Percentiles rank a stretch among this genome's conserved stretches.
Conservation (phyloP, 805 yeast genomes). For the Cyberlindnera japonica region DNA sequence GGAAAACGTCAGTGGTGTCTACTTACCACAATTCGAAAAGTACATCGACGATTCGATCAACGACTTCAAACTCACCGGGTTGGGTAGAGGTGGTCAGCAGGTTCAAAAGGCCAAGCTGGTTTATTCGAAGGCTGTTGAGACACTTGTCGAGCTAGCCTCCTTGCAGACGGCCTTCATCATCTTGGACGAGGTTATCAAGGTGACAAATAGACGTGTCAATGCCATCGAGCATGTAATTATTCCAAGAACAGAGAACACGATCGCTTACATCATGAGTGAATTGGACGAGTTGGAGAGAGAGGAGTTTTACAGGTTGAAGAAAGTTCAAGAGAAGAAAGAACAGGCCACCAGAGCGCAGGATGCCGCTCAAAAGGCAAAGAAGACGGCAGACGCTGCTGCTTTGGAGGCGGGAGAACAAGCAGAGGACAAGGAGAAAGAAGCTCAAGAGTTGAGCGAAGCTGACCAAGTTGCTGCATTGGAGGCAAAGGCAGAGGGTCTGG, state of each 20-base stretch:
- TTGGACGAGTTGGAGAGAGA: constrained; percentile 97
- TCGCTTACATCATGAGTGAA: constrained; percentile 87
- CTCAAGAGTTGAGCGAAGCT: constrained; percentile 21
- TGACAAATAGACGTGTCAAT: constrained; percentile 96
- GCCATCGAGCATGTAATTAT: constrained; percentile 98
- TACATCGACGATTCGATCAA: constrained; percentile 79
- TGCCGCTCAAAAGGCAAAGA: constrained; percentile 30
- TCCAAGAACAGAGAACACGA: constrained; percentile 96
- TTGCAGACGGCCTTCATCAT: constrained; percentile 95
- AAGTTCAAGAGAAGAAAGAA: constrained; percentile 47
- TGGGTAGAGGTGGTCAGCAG: constrained; percentile 98
- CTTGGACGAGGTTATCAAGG: constrained; percentile 95
- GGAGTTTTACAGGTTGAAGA: constrained; percentile 93
- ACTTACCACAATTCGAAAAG: constrained; percentile 87
- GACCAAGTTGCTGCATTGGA: constrained; percentile 16
- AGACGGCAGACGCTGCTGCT: constrained; percentile 26
- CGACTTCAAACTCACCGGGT: constrained; percentile 93
- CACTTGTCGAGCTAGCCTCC: constrained; percentile 91
- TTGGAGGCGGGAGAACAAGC: constrained; percentile 9
- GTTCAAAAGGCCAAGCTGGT: constrained; percentile 92
- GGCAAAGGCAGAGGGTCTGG: constrained; percentile 17
- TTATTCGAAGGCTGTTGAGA: constrained; percentile 94
- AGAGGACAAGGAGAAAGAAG: constrained; percentile 15
- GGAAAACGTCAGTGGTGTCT: constrained; percentile 95
- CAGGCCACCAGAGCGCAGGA: constrained; percentile 29